Evolutionary conservation across 129 eudicot genomes (phyloP), one percentile per base, ranked within the genome.

Genomic region (Pulicaria dysenterica): DNA sequence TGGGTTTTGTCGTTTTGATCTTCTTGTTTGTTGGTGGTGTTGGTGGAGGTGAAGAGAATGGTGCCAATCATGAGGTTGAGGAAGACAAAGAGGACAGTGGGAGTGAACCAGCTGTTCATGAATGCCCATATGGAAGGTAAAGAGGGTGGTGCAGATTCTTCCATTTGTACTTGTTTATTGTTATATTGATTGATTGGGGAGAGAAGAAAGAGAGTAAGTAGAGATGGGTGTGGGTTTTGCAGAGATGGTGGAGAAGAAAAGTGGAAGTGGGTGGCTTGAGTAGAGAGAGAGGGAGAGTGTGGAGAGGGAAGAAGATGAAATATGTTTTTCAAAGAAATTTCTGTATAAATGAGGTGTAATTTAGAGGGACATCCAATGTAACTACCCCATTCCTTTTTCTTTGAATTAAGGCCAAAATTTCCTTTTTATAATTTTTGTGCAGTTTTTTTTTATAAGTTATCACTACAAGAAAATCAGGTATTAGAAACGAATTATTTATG

Each of bases 41-140:
- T n/a, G 90, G 44, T 74, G 44, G 97, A 94, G 44, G 90, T 84
- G 78, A 87, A 77, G 50, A 87, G 76, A 70, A 94, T 88, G 82
- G 95, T 90, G 31, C 88, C 98, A 13, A 94, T 88, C 92, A 86
- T 83, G 82, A 94, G 76, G 38, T 94, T 90, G 76, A 94, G 93
- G 60, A 94, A 83, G 62, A 94, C 76, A 77, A 94, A 94, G 77
- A 94, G 89, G 38, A 94, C 83, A 41, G 98, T 74, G 68, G 98
- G 98, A 16, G 97, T 87, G 79, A 84, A 82, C 97, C 97, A 94
- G 73, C 87, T 89, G 84, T 81, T 84, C 83, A 93, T 84, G 64
- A 86, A 80, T 11, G 95, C 68, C 85, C 90, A 90, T 15, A 87
- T 66, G 10, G 95, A 89, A 13, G 86, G 70, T 2, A 73, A 37